Evolutionary conservation across 2,329 filamentous ascomycete species (phyloP), one percentile per base, ranked within the genome.

Genomic region (Arthrobotrys entomopaga): DNA sequence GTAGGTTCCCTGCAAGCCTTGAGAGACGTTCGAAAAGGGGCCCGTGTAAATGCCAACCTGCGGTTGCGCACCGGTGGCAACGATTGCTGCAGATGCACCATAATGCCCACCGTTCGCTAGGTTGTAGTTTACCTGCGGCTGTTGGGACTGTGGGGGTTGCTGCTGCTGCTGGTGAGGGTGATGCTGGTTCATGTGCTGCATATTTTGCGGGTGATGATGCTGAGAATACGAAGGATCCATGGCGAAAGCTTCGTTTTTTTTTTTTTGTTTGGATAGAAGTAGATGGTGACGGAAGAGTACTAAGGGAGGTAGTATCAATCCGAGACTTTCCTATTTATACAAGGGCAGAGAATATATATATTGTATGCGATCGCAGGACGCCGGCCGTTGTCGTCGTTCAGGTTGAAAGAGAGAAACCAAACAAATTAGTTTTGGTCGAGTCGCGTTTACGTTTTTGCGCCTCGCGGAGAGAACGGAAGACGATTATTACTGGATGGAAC

Each of bases 1-100:
- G 82, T 97, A 97, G 76, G 91, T 90, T 76, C 93, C 93, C 70
- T 90, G 91, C 54, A 99, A 86, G 57, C 95, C 95, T 86, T 99
- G 95, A 80, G 96, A 96, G 77, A 98, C 94, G 84, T 99, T 99
- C 79, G 92, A 91, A 67, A 79, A 79, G 56, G 78, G 71, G 46
- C 78, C 78, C 50, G 72, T 77, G 74, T 78, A 78, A 70, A 78
- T 77, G 56, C 77, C 77, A 57, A 77, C 75, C 46, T 76, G 65
- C 20, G 78, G 77, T 65, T 77, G 73, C 54, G 77, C 76, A 43
- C 77, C 76, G 24, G 77, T 71, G 56, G 77, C 77, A 65, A 78
- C 77, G 38, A 79, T 76, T 61, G 78, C 78, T 52, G 78, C 77
- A 73, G 76, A 78, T 71, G 78, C 78, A 76, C 78, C 78, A 66